Base-by-base conservation (phyloP, 1,284 basidiomycete species). In the Golubevia sp. region DNA sequence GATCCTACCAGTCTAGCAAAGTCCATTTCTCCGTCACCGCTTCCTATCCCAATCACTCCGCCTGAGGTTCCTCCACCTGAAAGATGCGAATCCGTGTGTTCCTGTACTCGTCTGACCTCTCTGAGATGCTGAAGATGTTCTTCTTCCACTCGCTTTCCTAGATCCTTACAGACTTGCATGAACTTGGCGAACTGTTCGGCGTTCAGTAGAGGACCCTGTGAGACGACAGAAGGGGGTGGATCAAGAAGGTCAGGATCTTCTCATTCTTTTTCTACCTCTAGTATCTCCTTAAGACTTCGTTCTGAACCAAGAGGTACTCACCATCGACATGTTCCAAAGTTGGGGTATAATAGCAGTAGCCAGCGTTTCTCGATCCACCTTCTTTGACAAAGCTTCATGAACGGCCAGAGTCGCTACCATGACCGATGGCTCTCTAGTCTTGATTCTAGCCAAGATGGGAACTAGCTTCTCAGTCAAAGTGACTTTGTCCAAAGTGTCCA, bases 381-480 rank as follows among this genome's bases (percentile, higher is more conserved):
- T 99, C 73, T 90, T 88, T 1, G 94, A 93, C 93, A 98, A 97
- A 2, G 92, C 92, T 84, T 97, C 95, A 85, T 99, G 94, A 0
- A 99, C 94, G 7, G 89, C 90, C 50, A 98, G 86, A 0, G 94
- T 97, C 0, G 94, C 93, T 88, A 74, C 65, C 83, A 84, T 84
- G 2, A 84, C 84, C n/a, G 75, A 76, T 4, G 84, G 81, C 67
- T 85, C 86, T 89, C 88, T 97, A 1, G 96, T 99, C 61, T 96
- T 91, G 76, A 99, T 97, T 82, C 94, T 94, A 0, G 94, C 91
- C 23, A 99, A 86, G 15, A 98, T 85, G 0, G 96, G 96, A 1
- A 98, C 95, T 15, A 99, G 87, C 83, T 97, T 97, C 74, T 97
- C 94, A 0, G 95, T 97, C 59, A 99, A 83, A 68, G 92, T 97